phyloP scores from a whole-genome alignment of 495 filamentous ascomycete species.

The Penicillium psychrofluorescens region DNA sequence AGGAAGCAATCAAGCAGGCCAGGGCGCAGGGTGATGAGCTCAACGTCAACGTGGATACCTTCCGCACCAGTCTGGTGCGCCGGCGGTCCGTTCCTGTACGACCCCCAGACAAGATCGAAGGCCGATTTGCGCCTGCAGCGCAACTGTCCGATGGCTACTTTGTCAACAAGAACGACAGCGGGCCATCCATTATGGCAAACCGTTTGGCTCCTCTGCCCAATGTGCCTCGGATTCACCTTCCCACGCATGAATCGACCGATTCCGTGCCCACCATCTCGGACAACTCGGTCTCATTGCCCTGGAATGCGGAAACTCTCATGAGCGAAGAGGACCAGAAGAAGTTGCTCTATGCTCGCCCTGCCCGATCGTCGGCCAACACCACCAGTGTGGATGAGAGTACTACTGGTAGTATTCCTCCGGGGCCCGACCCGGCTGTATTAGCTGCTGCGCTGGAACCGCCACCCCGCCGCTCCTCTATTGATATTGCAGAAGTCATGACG shows the following conservation, averaged over 20 bases:
- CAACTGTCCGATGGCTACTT: conserved; percentile 50
- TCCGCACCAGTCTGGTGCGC: conserved; percentile 53
- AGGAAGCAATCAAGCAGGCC: conserved; percentile 76
- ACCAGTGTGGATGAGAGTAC: conserved; percentile 1
- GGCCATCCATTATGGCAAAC: conserved; percentile 28
- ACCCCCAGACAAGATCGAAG: conserved; percentile 67
- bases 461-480: too few species aligned
- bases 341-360: conserved; percentile 60
- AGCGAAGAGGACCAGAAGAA: conserved; percentile 68
- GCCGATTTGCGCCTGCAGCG: conserved; percentile 39
- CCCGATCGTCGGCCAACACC: conserved; percentile 25
- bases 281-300: conserved; percentile 65
- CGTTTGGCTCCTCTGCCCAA: conserved; percentile 35
- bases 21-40: conserved; percentile 79
- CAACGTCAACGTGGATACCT: conserved; percentile 85
- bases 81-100: conserved; percentile 58
- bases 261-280: conserved; percentile 49
- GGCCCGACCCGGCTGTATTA: too few species aligned
- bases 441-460: too few species aligned
- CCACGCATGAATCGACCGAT: conserved; percentile 58
- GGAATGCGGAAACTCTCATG: conserved; percentile 77
- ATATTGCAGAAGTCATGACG: too few species aligned
- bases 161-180: conserved; percentile 24
- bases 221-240: conserved; percentile 42
- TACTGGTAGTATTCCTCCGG: not conserved